Evolutionary conservation across 75 land plant species (phyloP).

Genomic region (Azolla pinnata): DNA sequence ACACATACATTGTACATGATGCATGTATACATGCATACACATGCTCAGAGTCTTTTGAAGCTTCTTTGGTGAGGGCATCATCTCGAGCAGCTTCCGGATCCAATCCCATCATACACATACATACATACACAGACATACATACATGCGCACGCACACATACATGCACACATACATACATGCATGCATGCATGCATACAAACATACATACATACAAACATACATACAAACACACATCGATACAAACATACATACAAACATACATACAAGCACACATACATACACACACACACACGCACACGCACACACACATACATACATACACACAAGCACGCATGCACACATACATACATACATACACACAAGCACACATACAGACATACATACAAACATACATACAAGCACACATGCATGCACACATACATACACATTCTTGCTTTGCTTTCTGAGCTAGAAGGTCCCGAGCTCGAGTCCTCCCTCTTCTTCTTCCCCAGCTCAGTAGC

Average conservation of each 20-base stretch:
- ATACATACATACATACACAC: slow-evolving; percentile 1
- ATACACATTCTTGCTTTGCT: not conserved
- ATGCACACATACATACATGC: slow-evolving; percentile 1
- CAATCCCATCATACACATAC: not conserved
- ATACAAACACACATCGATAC: not conserved
- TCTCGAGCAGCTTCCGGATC: not conserved
- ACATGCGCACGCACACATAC: not conserved
- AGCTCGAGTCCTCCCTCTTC: no score
- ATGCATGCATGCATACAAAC: not conserved
- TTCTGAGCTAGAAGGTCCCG: no score
- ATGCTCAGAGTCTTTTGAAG: not conserved
- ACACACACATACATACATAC: slow-evolving; percentile 3
- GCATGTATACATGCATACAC: slow-evolving; percentile 6
- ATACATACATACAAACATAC: not conserved
- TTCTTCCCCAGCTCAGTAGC: no score
- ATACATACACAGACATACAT: not conserved
- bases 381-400: not conserved
- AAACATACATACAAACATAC: not conserved
- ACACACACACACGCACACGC: slow-evolving; percentile 4
- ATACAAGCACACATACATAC: not conserved
- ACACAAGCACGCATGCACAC: not conserved
- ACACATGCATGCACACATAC: not conserved
- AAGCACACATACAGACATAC: not conserved
- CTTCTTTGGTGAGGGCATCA: not conserved
- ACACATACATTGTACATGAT: no score